phyloP scores from a whole-genome alignment of 805 yeast genomes.

The Metschnikowia chrysomelidarum region DNA sequence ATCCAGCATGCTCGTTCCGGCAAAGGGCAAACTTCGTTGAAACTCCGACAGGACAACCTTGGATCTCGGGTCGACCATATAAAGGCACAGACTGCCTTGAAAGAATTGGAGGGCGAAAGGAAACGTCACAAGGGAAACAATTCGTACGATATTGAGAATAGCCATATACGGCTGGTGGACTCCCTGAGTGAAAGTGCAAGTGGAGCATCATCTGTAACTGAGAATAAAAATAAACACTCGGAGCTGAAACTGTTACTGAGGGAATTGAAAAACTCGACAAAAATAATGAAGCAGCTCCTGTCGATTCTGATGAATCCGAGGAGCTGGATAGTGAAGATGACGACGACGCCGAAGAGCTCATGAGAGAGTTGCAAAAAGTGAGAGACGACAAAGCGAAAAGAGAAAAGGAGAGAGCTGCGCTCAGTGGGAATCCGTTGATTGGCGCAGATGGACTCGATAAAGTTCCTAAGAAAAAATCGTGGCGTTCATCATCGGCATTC shows the following conservation, averaged over 20 bases:
- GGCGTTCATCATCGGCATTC: conserved; percentile 31
- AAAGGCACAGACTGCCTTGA: conserved; percentile 21
- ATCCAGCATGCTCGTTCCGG: conserved; percentile 36
- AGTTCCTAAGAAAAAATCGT: conserved; percentile 22
- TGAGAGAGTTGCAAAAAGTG: conserved; percentile 21
- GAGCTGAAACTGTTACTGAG: too few relatives aligned
- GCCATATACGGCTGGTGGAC: not conserved
- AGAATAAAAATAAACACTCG: not conserved
- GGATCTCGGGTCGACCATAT: conserved; percentile 17
- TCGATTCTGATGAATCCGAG: conserved; percentile 1
- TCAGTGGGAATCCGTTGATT: conserved; percentile 3
- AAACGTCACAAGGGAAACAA: conserved; percentile 4
- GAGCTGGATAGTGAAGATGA: conserved; percentile 10
- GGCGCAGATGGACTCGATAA: not conserved
- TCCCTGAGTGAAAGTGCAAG: not conserved
- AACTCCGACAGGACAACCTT: conserved; percentile 29
- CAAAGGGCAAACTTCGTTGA: conserved; percentile 32
- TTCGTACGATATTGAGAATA: not conserved
- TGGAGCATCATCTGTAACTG: not conserved
- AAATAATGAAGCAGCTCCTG: conserved; percentile 1
- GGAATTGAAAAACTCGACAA: not conserved
- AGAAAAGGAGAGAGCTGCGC: conserved; percentile 6
- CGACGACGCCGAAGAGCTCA: conserved; percentile 18
- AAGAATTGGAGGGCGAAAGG: conserved; percentile 20
- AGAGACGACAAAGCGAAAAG: conserved; percentile 14